phyloP scores from a whole-genome alignment of 2,329 filamentous ascomycete species.

The Fusarium xyrophilum region DNA sequence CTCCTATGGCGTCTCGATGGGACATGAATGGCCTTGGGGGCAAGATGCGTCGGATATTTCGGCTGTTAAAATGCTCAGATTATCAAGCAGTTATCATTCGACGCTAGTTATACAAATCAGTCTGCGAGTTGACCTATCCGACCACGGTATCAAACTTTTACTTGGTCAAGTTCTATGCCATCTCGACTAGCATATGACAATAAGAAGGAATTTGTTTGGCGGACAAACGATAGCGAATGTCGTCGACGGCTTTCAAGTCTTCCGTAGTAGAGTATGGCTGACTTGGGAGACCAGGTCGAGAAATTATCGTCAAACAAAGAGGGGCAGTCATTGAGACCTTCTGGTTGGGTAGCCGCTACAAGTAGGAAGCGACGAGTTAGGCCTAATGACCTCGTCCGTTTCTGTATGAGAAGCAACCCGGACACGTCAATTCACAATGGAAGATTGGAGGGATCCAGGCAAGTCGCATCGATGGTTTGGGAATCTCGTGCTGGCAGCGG shows the following conservation, averaged over 20 bases:
- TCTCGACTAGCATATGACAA: neutral
- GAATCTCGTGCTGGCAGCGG: no score
- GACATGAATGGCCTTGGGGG: neutral
- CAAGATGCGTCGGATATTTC: neutral
- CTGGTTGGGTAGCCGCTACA: no score
- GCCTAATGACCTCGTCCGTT: no score
- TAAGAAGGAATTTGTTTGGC: neutral
- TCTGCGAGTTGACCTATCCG: neutral
- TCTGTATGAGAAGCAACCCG: fast-evolving
- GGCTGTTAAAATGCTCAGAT: neutral
- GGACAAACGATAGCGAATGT: neutral
- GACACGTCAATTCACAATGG: neutral
- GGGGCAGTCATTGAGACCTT: neutral
- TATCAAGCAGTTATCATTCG: neutral
- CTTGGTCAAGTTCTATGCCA: neutral
- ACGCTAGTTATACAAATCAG: neutral
- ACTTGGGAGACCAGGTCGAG: fast-evolving
- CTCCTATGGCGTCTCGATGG: no score
- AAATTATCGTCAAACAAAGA: no score
- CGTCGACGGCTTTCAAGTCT: fast-evolving
- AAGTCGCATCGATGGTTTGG: neutral
- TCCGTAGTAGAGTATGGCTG: fast-evolving
- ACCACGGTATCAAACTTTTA: fast-evolving
- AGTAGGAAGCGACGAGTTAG: neutral
- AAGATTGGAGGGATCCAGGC: neutral